Base-by-base conservation (phyloP, 192 early-diverging fungal species). In the Gigaspora rosea region DNA sequence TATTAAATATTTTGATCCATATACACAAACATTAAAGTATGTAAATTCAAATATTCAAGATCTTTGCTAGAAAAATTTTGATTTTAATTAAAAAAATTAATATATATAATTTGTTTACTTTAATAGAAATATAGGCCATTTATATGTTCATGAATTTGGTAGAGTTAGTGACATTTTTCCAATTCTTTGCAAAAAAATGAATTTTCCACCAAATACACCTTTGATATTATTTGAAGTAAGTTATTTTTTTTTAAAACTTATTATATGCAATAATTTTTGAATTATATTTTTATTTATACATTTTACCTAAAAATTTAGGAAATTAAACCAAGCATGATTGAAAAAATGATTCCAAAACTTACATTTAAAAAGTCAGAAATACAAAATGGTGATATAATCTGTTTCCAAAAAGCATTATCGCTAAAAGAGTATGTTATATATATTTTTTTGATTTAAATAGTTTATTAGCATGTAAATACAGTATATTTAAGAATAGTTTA, bases 311-410 rank as follows among this genome's bases (percentile, higher is more conserved):
- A 18, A 35, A 56, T 36, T 1, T 77, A 94, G 87, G 97, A 99
- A 84, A 90, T 99, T 75, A 97, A 97, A 86, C 95, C 97, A 0
- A 87, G 84, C 9, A 91, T 97, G 92, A 92, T 99, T 59, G 96
- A 98, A 58, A 73, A 78, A 41, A 89, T 94, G 84, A 90, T 93
- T 67, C 48, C 77, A 16, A 82, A 85, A 46, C 36, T 72, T 46
- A 92, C 92, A 1, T 96, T 96, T 81, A 57, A 64, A 3, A 62
- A 82, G 33, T 90, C 93, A 13, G 97, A 99, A 80, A 90, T 99
- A 62, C 91, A 94, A 80, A 92, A 92, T 68, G 97, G 97, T 35
- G 97, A 99, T 79, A 98, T 99, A 70, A 88, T 99, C 3, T 41
- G 41, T 41, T 41, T 41, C 7, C 41, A 41, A 41, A 41, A 41